Percentiles rank a stretch among this genome's conserved stretches.
phyloP scores from a whole-genome alignment of 495 filamentous ascomycete species.

The Diplogelasinospora grovesii region DNA sequence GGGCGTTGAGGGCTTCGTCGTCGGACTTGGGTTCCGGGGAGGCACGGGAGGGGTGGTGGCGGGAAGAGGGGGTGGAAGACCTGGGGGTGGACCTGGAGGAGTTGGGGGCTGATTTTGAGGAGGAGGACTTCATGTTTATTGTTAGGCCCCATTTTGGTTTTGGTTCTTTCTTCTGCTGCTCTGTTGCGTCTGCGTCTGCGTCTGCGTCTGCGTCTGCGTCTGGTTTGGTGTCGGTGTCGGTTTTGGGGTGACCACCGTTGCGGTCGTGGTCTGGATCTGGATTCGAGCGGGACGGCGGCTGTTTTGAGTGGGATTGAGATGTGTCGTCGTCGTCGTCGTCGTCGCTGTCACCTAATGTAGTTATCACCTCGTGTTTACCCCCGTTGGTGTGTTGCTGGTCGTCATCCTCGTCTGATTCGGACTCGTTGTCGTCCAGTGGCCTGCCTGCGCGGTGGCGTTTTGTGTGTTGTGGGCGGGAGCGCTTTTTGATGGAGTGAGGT shows the following conservation, averaged over 20 bases:
- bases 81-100: too few species aligned
- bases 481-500: constrained; percentile 20
- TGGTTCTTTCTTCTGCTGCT: background rate
- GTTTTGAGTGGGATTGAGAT: too few species aligned
- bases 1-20: constrained; percentile 71
- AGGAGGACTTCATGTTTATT: constrained; percentile 27
- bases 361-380: constrained; percentile 31
- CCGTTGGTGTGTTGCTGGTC: constrained; percentile 3
- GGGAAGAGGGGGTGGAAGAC: too few species aligned
- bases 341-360: constrained; percentile 16
- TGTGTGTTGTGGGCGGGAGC: constrained; percentile 25
- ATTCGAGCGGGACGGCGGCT: too few species aligned
- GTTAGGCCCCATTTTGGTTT: constrained; percentile 36
- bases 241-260: too few species aligned
- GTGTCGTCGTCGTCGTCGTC: background rate
- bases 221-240: background rate
- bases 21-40: constrained; percentile 53
- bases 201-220: background rate
- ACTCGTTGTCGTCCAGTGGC: constrained; percentile 26
- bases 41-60: too few species aligned
- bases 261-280: too few species aligned
- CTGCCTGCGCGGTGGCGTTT: constrained; percentile 34
- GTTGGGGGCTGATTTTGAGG: too few species aligned
- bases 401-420: constrained; percentile 24
- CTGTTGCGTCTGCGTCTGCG: background rate